Percentiles rank a stretch among this genome's conserved stretches.
phyloP scores from a whole-genome alignment of 1,284 basidiomycete genomes.

The Puccinia triticina region DNA sequence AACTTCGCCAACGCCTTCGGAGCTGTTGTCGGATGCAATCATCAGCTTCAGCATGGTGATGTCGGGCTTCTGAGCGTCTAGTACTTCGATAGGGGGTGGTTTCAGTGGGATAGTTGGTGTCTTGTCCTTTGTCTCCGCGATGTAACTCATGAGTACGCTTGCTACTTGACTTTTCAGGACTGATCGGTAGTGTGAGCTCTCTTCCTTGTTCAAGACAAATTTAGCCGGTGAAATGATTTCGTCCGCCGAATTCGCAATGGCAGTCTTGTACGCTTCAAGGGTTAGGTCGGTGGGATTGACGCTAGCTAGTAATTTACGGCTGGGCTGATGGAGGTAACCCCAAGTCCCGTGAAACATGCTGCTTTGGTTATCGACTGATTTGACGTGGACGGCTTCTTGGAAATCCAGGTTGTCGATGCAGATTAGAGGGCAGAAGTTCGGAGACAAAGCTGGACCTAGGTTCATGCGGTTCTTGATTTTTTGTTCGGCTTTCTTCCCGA shows the following conservation, averaged over 20 bases:
- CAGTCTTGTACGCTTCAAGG: not conserved
- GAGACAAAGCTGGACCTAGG: not conserved
- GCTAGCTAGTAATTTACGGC: not conserved
- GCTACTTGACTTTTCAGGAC: too few species aligned
- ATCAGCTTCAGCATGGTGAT: too few species aligned
- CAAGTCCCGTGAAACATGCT: constrained; percentile 13
- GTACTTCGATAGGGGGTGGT: not conserved
- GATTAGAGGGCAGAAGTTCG: not conserved
- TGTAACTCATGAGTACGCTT: too few species aligned
- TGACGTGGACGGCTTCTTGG: not conserved
- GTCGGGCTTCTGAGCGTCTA: not conserved
- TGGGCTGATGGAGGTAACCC: too few species aligned
- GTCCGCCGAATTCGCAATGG: not conserved
- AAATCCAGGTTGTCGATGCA: not conserved
- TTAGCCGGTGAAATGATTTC: not conserved
- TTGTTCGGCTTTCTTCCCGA: not conserved
- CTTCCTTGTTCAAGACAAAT: not conserved
- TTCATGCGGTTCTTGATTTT: not conserved
- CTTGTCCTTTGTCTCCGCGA: not conserved
- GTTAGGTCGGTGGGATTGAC: too few species aligned
- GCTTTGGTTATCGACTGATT: not conserved
- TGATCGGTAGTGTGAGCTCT: not conserved
- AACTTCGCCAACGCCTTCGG: too few species aligned
- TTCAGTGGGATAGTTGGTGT: not conserved
- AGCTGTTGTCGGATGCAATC: too few species aligned